Evolutionary conservation across 495 filamentous ascomycete species (phyloP).

Genomic region (Aspergillus diversus): DNA sequence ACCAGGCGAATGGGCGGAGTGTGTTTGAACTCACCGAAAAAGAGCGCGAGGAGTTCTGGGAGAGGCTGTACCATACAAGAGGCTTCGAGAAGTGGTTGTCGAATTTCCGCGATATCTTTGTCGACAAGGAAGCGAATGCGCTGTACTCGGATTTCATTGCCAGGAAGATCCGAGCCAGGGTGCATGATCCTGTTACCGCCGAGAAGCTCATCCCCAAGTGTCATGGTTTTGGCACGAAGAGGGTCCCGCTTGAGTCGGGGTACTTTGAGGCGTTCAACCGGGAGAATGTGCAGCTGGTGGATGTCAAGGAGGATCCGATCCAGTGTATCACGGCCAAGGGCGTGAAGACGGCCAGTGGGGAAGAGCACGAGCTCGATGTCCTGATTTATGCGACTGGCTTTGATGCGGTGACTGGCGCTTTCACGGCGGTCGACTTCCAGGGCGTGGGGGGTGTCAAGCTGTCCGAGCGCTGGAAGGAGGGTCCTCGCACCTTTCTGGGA

Average conservation of each 20-base stretch:
- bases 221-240: slow-evolving; percentile 54
- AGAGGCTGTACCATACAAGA: slow-evolving; percentile 42
- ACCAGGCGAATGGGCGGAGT: slow-evolving; percentile 39
- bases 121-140: slow-evolving; percentile 29
- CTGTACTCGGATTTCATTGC: slow-evolving; percentile 37
- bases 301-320: slow-evolving; percentile 47
- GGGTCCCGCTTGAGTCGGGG: slow-evolving; percentile 51
- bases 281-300: slow-evolving; percentile 52
- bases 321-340: slow-evolving; percentile 29
- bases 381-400: slow-evolving; percentile 34
- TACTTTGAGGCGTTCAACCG: slow-evolving; percentile 58
- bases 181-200: slow-evolving; percentile 48
- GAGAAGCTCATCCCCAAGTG: slow-evolving; percentile 55
- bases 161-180: slow-evolving; percentile 42
- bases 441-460: slow-evolving; percentile 26
- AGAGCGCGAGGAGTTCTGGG: slow-evolving; percentile 40
- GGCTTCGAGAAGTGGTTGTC: slow-evolving; percentile 39
- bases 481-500: slow-evolving; percentile 29
- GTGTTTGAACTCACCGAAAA: slow-evolving; percentile 50
- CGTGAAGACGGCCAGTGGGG: slow-evolving; percentile 38
- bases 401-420: slow-evolving; percentile 38
- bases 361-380: slow-evolving; percentile 38
- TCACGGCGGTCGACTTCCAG: slow-evolving; percentile 33
- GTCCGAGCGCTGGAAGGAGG: slow-evolving; percentile 29
- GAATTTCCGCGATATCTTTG: slow-evolving; percentile 33